Percentiles rank a stretch among this genome's conserved stretches.
Conservation (phyloP, 2,329 filamentous ascomycete genomes). For the Microcyclospora pomicola region DNA sequence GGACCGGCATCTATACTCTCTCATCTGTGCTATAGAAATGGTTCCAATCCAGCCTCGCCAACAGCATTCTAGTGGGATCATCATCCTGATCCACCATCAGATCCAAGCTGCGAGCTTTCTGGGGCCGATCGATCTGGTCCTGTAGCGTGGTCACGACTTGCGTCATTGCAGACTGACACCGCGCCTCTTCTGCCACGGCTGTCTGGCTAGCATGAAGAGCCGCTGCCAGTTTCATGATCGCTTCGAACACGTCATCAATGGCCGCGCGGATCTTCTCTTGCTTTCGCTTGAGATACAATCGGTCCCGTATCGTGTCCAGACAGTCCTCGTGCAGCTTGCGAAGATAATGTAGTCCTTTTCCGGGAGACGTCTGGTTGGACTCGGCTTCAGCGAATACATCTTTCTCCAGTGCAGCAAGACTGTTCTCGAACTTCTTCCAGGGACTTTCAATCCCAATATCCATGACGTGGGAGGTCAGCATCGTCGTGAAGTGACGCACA, state of each 20-base stretch:
- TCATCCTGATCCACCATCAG: conserved; percentile 5
- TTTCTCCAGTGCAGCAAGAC: conserved; percentile 49
- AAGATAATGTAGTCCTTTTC: conserved; percentile 13
- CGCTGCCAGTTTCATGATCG: conserved; percentile 11
- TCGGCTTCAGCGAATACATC: conserved; percentile 30
- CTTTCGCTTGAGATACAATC: conserved; percentile 20
- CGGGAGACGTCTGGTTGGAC: neutral
- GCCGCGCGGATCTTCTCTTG: conserved; percentile 13
- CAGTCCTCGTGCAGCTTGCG: conserved; percentile 15
- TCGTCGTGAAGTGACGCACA: conserved; percentile 61
- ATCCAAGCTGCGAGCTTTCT: conserved; percentile 3
- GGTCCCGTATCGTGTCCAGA: conserved; percentile 16
- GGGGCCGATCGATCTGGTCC: conserved; percentile 6
- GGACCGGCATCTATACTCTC: no score
- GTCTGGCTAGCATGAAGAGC: conserved; percentile 1
- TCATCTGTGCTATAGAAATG: conserved; percentile 1
- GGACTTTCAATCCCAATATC: conserved; percentile 59
- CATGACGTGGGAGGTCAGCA: conserved; percentile 63
- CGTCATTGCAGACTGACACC: conserved; percentile 4
- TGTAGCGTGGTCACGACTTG: conserved; percentile 6
- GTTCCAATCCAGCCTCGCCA: conserved; percentile 11
- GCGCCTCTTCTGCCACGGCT: neutral
- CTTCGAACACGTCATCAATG: conserved; percentile 15
- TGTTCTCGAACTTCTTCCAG: conserved; percentile 58
- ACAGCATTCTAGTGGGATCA: conserved; percentile 8